Percentiles rank a stretch among this genome's conserved stretches.
phyloP scores from a whole-genome alignment of 2,329 filamentous ascomycete species.

The Karstenula rhodostoma region DNA sequence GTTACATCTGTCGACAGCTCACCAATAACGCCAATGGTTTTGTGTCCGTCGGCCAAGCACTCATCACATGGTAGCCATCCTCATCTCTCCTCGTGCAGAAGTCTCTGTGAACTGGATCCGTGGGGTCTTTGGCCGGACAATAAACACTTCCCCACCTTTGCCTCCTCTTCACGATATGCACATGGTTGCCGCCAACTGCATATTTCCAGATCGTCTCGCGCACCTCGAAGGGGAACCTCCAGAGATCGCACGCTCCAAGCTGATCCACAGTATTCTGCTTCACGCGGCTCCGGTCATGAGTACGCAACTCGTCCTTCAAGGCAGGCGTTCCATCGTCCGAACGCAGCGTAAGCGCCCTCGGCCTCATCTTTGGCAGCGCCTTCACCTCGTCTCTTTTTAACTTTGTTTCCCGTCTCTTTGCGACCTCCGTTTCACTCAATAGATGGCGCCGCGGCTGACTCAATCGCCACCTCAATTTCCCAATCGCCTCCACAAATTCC shows the following conservation, averaged over 20 bases:
- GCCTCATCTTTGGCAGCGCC: slow-evolving; percentile 1
- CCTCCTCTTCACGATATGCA: slow-evolving; percentile 16
- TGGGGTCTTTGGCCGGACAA: slow-evolving; percentile 12
- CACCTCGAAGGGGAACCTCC: slow-evolving; percentile 14
- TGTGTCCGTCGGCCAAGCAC: slow-evolving; percentile 11
- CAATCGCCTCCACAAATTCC: not conserved
- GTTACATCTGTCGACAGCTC: slow-evolving; percentile 19
- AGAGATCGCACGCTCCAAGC: not conserved
- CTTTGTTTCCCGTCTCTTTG: not conserved
- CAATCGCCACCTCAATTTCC: not conserved
- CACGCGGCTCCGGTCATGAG: not conserved
- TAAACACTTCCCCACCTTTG: slow-evolving; percentile 12
- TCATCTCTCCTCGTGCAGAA: slow-evolving; percentile 12
- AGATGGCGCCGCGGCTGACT: not conserved
- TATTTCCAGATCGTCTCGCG: slow-evolving; percentile 14
- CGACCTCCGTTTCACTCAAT: not conserved
- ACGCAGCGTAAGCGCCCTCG: slow-evolving; percentile 13
- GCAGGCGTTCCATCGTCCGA: not conserved
- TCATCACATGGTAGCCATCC: slow-evolving; percentile 3
- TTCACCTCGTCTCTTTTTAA: slow-evolving; percentile 1
- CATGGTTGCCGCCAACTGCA: slow-evolving; percentile 16
- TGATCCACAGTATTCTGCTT: slow-evolving; percentile 8
- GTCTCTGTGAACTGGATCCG: slow-evolving; percentile 5
- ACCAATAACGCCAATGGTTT: slow-evolving; percentile 10
- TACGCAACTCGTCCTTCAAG: not conserved